These are phyloP conservation scores for Saccharomyces uvarum DNA, from an alignment of 1,139 yeast species.

Conservation along the genomic window DNA sequence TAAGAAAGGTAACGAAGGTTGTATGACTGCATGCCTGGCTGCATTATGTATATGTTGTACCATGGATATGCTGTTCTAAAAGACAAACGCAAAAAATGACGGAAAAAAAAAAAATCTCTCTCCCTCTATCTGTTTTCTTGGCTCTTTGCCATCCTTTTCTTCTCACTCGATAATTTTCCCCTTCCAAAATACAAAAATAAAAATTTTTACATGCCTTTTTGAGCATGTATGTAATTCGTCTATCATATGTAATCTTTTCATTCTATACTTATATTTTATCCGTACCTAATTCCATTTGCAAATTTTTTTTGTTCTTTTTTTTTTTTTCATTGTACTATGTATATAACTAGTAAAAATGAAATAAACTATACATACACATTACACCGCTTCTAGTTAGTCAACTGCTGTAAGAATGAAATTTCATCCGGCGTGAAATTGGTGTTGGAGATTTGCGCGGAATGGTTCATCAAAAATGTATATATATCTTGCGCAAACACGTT, in stretches of 20 bases:
- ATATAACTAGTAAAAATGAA: neutral
- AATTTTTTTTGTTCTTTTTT: no score
- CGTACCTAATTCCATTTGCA: neutral
- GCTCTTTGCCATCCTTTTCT: neutral
- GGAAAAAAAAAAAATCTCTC: neutral
- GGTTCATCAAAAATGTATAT: conserved; percentile 19
- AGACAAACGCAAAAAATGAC: neutral
- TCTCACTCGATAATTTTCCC: neutral
- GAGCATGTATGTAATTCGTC: neutral
- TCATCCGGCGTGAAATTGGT: conserved; percentile 20
- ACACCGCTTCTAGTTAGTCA: conserved; percentile 4
- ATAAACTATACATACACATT: neutral
- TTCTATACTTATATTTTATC: neutral
- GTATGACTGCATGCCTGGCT: conserved; percentile 64
- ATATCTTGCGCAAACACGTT: conserved; percentile 24
- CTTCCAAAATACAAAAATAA: neutral
- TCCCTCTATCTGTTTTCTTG: neutral
- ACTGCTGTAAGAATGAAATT: conserved; percentile 21
- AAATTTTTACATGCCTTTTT: neutral
- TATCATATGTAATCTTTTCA: neutral
- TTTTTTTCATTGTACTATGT: neutral
- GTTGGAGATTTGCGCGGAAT: conserved; percentile 17
- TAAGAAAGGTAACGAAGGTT: conserved; percentile 38
- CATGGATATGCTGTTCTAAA: conserved; percentile 54
- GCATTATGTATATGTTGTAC: conserved; percentile 72